Conservation (phyloP, 495 filamentous ascomycete genomes). For the Haplographium delicatum region DNA sequence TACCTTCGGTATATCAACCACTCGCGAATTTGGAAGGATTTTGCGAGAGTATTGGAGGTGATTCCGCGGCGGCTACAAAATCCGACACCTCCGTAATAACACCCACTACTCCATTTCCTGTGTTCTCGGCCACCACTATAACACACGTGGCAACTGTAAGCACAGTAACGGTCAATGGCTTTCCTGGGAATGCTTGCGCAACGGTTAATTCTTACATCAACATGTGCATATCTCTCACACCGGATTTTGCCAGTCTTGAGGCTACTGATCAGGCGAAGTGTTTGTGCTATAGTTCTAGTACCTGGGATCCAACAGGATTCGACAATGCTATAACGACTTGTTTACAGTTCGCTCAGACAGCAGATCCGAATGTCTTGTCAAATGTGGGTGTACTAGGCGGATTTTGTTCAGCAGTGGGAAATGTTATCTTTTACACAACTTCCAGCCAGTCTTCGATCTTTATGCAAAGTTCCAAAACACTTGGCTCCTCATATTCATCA, state of each 20-base stretch:
- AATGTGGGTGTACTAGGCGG: neutral
- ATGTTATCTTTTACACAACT: neutral
- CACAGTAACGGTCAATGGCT: neutral
- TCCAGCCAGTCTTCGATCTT: too few species aligned
- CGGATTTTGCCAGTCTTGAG: neutral
- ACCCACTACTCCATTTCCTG: neutral
- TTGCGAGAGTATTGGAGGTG: slow-evolving; percentile 15
- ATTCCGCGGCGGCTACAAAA: too few species aligned
- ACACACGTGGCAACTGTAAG: too few species aligned
- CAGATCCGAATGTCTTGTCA: neutral
- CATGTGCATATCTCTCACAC: neutral
- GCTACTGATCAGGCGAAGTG: slow-evolving; percentile 6
- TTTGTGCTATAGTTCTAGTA: slow-evolving; percentile 7
- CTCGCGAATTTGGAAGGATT: slow-evolving; percentile 15
- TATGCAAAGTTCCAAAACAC: too few species aligned
- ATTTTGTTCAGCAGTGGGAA: slow-evolving; percentile 4
- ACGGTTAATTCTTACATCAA: neutral
- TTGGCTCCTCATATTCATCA: too few species aligned
- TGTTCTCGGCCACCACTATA: neutral
- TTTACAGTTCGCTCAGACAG: neutral
- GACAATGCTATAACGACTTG: slow-evolving; percentile 8
- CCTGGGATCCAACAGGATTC: slow-evolving; percentile 11
- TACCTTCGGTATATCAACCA: slow-evolving; percentile 1
- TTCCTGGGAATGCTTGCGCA: neutral
- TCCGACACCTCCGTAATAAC: too few species aligned